Evolutionary conservation across 83 land plant genomes (phyloP), one percentile per base, ranked within the genome.

Genomic region (Picea abies): DNA sequence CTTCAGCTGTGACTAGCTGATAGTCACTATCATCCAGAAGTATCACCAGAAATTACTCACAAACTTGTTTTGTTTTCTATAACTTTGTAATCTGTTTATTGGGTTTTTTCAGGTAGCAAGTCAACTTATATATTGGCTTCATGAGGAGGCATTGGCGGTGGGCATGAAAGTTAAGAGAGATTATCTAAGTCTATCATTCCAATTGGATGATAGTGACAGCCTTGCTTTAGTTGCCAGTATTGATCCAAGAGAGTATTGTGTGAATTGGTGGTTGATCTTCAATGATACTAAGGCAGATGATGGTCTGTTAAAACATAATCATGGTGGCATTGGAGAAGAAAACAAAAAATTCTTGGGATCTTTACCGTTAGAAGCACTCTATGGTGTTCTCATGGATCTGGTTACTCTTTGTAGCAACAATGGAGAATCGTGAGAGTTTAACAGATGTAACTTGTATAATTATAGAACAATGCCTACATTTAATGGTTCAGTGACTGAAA

Each of bases 211-310:
- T 29, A 90, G 93, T 35, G 95, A 91, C 47, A 87, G 41, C 8
- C 80, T 93, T 56, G 71, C 90, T 16, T 80, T 95, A 56, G 87
- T 89, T 37, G 97, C 97, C 1, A 89, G 88, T 70, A 86, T 92
- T 61, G 96, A 95, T 84, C 90, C 89, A 66, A 88, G 91, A 12
- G 89, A 90, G 56, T 49, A 81, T 29, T 90, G 92, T 87, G 90
- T 95, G 60, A 91, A 93, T 14, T 95, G 97, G 97, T 95, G 97
- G 96, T 39, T 95, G 60, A 77, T 90, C 44, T 80, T 92, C 86
- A 90, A 87, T 19, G 91, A 89, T 81, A 69, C 84, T 0, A 84
- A 71, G 44, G 26, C 77, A 44, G 86, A 82, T 67, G 92, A 90
- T 37, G 80, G 80, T 8, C 82, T 85, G 65, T 32, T 79, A 25